Percentiles rank a stretch among this genome's conserved stretches.
Evolutionary conservation across 768 basidiomycete species (phyloP).

Genomic region (Steccherinum ochraceum): DNA sequence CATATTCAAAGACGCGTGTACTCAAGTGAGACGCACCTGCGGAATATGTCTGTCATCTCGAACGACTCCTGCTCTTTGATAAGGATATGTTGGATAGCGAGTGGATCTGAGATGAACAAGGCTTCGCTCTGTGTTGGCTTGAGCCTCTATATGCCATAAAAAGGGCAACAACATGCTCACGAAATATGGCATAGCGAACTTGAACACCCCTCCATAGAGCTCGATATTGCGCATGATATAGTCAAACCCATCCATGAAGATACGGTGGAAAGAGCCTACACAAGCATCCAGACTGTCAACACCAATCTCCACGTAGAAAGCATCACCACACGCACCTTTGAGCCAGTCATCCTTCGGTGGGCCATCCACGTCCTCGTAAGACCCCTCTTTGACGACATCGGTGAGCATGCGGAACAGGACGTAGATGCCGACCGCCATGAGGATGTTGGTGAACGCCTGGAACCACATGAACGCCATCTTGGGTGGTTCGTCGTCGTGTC

Average conservation of each 20-base stretch:
- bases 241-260: background rate
- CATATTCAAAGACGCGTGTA: background rate
- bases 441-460: background rate
- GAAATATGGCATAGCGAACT: background rate
- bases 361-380: background rate
- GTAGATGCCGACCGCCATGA: background rate
- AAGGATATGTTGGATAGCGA: slow-evolving; percentile 8
- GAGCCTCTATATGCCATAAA: no score
- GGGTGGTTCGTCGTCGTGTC: no score
- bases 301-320: no score
- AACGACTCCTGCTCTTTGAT: slow-evolving; percentile 7
- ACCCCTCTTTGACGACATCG: background rate
- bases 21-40: slow-evolving; percentile 3
- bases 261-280: background rate
- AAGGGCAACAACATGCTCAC: background rate
- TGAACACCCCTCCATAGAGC: background rate
- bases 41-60: background rate
- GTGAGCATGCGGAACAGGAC: background rate
- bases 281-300: no score
- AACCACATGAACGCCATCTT: background rate
- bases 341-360: background rate
- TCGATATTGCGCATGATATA: background rate
- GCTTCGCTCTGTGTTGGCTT: background rate
- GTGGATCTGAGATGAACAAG: slow-evolving; percentile 11
- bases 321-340: background rate